Conservation (phyloP, 495 filamentous ascomycete genomes). For the Xylaria longipes region DNA sequence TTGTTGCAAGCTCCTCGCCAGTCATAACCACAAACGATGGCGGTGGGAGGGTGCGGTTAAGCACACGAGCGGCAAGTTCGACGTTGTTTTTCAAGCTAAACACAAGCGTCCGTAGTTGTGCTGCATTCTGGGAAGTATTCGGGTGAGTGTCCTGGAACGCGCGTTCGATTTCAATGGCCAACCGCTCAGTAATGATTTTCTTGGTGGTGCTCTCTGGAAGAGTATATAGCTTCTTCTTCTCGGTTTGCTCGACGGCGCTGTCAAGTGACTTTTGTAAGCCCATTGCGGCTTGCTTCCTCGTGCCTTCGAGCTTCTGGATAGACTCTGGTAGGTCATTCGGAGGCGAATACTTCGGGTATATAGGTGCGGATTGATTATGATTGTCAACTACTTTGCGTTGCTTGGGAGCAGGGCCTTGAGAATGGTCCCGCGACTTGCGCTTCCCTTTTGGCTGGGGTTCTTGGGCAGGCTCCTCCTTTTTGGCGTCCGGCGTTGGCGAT, state of each 20-base stretch:
- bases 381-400: constrained; percentile 59
- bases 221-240: constrained; percentile 50
- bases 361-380: constrained; percentile 43
- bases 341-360: constrained; percentile 43
- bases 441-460: constrained; percentile 44
- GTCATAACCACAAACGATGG: constrained; percentile 82
- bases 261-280: constrained; percentile 52
- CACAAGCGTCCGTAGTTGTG: constrained; percentile 62
- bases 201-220: constrained; percentile 45
- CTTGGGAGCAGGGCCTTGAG: constrained; percentile 52
- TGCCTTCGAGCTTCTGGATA: constrained; percentile 49
- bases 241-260: constrained; percentile 45
- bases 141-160: constrained; percentile 56
- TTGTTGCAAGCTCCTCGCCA: constrained; percentile 85
- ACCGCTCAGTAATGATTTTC: constrained; percentile 48
- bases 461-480: constrained; percentile 43
- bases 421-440: constrained; percentile 42
- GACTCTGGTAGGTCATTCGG: constrained; percentile 47
- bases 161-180: constrained; percentile 74
- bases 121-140: constrained; percentile 48
- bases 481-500: constrained; percentile 49
- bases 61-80: constrained; percentile 75
- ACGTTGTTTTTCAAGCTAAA: constrained; percentile 88
- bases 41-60: constrained; percentile 71
- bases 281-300: constrained; percentile 51